Evolutionary conservation across 352 stramenopile genomes (phyloP).

Genomic region (Globisporangium paddicum): DNA sequence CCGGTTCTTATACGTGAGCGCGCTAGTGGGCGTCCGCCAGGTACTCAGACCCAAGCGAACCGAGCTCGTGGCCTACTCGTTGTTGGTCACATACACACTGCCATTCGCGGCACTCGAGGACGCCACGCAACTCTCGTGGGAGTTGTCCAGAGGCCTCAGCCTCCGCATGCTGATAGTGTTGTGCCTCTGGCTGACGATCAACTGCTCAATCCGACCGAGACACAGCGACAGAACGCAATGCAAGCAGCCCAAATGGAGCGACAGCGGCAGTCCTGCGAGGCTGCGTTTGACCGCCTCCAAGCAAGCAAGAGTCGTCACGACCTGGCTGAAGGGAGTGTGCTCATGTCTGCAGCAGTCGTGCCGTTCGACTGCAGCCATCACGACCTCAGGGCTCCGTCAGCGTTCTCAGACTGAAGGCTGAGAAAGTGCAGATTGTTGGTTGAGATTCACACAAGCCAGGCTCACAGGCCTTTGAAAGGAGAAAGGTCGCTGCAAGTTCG

Average conservation of each 20-base stretch:
- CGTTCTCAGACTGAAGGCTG: background rate
- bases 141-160: conserved; percentile 6
- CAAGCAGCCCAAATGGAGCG: background rate
- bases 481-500: background rate
- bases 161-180: background rate
- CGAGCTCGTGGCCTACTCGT: conserved; percentile 22
- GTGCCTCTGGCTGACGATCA: background rate
- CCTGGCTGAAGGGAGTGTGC: background rate
- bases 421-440: background rate
- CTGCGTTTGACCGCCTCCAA: background rate
- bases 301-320: background rate
- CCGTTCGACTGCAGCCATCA: background rate
- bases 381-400: background rate
- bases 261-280: background rate
- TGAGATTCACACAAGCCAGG: background rate
- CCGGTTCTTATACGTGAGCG: conserved; percentile 16
- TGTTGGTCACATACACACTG: conserved; percentile 28
- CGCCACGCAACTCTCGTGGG: conserved; percentile 25
- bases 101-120: conserved; percentile 17
- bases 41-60: conserved; percentile 1
- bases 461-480: background rate
- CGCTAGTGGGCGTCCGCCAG: background rate
- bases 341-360: background rate
- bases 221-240: background rate
- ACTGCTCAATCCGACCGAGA: background rate